Base-by-base conservation (phyloP, 768 basidiomycete genomes). In the Termitomyces eurrhizus region DNA sequence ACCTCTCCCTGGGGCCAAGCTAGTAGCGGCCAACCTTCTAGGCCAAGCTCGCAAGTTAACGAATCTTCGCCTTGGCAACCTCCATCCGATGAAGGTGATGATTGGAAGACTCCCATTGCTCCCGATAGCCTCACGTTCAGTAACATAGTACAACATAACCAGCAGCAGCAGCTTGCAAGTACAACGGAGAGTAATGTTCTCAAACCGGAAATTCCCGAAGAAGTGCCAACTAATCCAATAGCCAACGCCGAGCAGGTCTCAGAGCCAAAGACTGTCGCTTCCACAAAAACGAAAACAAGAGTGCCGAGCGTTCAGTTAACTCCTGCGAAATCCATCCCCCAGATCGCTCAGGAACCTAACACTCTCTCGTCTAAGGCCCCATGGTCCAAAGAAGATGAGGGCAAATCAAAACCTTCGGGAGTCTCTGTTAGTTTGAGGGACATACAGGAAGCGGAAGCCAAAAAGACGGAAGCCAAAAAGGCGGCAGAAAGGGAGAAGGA, bases 401-500 rank as follows among this genome's bases (percentile, higher is more conserved):
- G 76, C 42, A 86, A 85, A 69, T 70, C 77, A 50, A 80, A 80
- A 69, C 66, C 71, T 7, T 67, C 74, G 14, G 72, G 72, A 16
- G 66, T 74, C 5, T 75, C 87, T 26, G 77, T 88, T 41, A 92
- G 91, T 62, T 75, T 99, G 41, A 88, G 95, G 58, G 94, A 98
- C 59, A 99, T 99, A 50, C 97, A 99, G 72, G 94, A 97, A 65
- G 87, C 89, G 2, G 97, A 99, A 73, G 85, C 83, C 8, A 93
- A 85, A 74, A 89, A 87, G 67, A 80, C 83, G 2, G 94, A 93
- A 66, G 85, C 81, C 12, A 83, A 89, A 46, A 95, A 90, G 70
- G 80, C 80, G 26, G 85, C 83, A 21, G 88, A 93, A 64, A 83
- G 86, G 64, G 88, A 92, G 64, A 83, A 83, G 48, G 88, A 91